A percentile compares a stretch with the other conserved stretches of the same genome.
Evolutionary conservation across 176 grass and related monocot species (phyloP).

Genomic region (Paspalum vaginatum): DNA sequence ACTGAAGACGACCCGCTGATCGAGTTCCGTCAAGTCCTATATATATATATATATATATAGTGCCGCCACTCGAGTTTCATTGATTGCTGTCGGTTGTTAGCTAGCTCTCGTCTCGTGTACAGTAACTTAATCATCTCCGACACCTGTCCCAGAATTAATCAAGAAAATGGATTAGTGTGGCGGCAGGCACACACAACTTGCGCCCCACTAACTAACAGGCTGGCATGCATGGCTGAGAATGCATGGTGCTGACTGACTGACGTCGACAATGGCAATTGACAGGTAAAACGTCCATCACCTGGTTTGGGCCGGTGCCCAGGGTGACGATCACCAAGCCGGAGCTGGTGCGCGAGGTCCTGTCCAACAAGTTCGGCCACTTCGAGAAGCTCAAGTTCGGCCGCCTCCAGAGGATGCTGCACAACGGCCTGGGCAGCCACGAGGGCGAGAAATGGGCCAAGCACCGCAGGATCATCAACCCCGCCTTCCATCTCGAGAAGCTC

Average conservation of each 20-base stretch:
- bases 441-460: slow-evolving; percentile 85
- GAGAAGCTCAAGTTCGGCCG: slow-evolving; percentile 35
- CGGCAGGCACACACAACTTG: too few species aligned
- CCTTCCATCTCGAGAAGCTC: slow-evolving; percentile 75
- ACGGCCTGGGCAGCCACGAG: slow-evolving; percentile 50
- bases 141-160: too few species aligned
- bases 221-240: neutral
- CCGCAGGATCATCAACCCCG: slow-evolving; percentile 74
- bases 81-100: too few species aligned
- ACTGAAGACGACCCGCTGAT: too few species aligned
- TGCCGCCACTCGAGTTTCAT: too few species aligned
- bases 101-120: too few species aligned
- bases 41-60: too few species aligned
- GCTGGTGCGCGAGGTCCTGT: slow-evolving; percentile 57
- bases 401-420: slow-evolving; percentile 33
- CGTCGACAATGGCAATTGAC: slow-evolving; percentile 4
- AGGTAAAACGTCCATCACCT: slow-evolving; percentile 69
- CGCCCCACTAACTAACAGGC: neutral
- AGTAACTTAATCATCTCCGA: too few species aligned
- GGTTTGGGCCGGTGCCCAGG: slow-evolving; percentile 56
- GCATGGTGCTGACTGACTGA: neutral
- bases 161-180: too few species aligned
- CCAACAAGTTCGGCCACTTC: slow-evolving; percentile 57
- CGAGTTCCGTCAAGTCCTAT: too few species aligned
- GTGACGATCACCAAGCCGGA: slow-evolving; percentile 63